A percentile compares a stretch with the other conserved stretches of the same genome.
Evolutionary conservation across 176 grass and related monocot genomes (phyloP).

Genomic region (Oryza australiensis): DNA sequence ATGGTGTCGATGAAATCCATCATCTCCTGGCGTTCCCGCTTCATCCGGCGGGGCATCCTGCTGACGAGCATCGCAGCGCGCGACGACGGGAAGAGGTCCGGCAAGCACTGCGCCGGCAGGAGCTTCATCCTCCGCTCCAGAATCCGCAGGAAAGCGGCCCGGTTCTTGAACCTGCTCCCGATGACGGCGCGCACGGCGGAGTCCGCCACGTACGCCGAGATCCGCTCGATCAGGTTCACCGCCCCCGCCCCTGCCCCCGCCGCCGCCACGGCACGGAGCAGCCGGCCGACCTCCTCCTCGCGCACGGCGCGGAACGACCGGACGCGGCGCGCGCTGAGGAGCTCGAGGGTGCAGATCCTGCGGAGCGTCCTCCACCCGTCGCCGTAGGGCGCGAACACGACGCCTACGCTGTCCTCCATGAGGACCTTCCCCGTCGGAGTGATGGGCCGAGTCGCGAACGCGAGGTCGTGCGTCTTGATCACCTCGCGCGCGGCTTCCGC

Average conservation of each 20-base stretch:
- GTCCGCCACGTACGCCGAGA: not conserved
- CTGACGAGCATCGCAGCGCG: conserved; percentile 15
- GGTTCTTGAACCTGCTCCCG: not conserved
- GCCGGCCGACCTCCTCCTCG: not conserved
- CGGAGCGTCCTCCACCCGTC: not conserved
- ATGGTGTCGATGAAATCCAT: conserved; percentile 29
- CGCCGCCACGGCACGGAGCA: not conserved
- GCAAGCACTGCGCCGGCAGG: not conserved
- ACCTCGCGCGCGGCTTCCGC: not conserved
- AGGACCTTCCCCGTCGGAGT: not conserved
- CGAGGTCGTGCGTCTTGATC: conserved; percentile 19
- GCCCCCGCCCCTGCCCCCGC: too few relatives aligned
- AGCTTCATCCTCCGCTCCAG: not conserved
- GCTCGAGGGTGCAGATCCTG: not conserved
- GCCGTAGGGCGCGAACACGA: not conserved
- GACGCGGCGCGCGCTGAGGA: not conserved
- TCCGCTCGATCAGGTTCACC: not conserved
- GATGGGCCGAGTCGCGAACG: conserved; percentile 15
- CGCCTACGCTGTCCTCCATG: not conserved
- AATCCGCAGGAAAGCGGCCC: not conserved
- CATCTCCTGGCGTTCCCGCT: conserved; percentile 4
- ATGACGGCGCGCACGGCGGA: not conserved
- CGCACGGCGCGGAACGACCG: not conserved
- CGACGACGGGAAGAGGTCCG: conserved; percentile 24
- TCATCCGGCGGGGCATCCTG: conserved; percentile 1